A percentile compares a stretch with the other conserved stretches of the same genome.
Conservation (phyloP, 2,329 filamentous ascomycete genomes). For the Colletotrichum paranaense region DNA sequence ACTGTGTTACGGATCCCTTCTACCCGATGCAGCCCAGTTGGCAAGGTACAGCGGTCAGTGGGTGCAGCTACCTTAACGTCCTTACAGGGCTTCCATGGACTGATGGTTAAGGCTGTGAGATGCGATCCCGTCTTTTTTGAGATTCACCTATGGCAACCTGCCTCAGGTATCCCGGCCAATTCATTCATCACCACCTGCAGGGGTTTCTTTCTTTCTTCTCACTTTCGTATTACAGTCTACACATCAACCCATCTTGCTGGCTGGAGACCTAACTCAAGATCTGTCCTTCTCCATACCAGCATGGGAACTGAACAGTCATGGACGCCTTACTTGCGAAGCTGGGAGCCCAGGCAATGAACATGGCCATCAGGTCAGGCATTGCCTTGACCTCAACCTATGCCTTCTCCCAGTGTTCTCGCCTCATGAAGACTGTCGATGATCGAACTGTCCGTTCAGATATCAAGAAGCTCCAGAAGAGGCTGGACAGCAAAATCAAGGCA, state of each 20-base stretch:
- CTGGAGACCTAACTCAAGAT: background rate
- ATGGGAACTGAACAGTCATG: slow-evolving; percentile 63
- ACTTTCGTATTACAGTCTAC: background rate
- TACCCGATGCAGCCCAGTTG: slow-evolving; percentile 16
- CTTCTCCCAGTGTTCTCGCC: slow-evolving; percentile 81
- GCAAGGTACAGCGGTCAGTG: background rate
- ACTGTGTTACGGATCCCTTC: slow-evolving; percentile 8
- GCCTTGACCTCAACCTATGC: slow-evolving; percentile 87
- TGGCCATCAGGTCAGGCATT: slow-evolving; percentile 89
- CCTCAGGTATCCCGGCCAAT: slow-evolving; percentile 21
- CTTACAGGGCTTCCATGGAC: slow-evolving; percentile 9
- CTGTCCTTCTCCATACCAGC: slow-evolving; percentile 4
- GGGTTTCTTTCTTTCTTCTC: background rate
- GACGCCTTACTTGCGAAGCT: slow-evolving; percentile 70
- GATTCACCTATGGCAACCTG: slow-evolving; percentile 25
- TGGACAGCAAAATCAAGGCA: slow-evolving; percentile 88
- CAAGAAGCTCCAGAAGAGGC: slow-evolving; percentile 74
- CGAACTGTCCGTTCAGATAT: slow-evolving; percentile 76
- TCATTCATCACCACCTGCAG: background rate
- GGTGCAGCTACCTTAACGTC: background rate
- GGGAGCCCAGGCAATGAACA: slow-evolving; percentile 83
- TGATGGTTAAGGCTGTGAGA: slow-evolving; percentile 3
- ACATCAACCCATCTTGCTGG: background rate
- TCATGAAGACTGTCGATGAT: slow-evolving; percentile 83
- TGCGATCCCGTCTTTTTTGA: background rate